Evolutionary conservation across 805 yeast genomes (phyloP).

Genomic region (Saturnispora saitoi): DNA sequence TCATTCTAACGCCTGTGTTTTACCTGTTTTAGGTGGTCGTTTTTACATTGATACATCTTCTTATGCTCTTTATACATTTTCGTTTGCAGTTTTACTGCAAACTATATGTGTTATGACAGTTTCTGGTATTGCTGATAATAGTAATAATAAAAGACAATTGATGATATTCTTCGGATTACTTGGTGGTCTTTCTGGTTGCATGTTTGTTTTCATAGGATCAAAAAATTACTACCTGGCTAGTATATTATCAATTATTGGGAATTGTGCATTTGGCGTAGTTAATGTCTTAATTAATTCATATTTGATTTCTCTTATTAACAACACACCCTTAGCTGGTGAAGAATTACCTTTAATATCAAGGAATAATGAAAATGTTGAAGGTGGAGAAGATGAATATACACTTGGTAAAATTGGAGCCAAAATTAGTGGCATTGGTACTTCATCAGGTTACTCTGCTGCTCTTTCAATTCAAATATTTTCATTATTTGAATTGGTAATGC

Average conservation of each 20-base stretch:
- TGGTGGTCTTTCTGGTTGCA: slow-evolving; percentile 49
- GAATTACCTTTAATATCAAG: background rate
- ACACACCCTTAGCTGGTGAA: slow-evolving; percentile 19
- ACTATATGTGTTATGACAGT: slow-evolving; percentile 61
- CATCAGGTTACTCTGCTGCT: slow-evolving; percentile 63
- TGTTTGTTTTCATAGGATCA: slow-evolving; percentile 32
- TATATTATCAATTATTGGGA: slow-evolving; percentile 50
- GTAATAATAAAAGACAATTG: slow-evolving; percentile 48
- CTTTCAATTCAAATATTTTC: slow-evolving; percentile 56
- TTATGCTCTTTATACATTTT: slow-evolving; percentile 65
- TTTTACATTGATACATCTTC: slow-evolving; percentile 61
- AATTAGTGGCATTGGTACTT: slow-evolving; percentile 63
- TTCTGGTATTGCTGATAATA: slow-evolving; percentile 65
- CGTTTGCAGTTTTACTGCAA: slow-evolving; percentile 64
- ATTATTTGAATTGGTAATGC: slow-evolving; percentile 33
- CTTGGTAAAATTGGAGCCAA: slow-evolving; percentile 37
- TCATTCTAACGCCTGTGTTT: slow-evolving; percentile 21
- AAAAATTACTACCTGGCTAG: slow-evolving; percentile 42
- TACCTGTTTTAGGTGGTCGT: slow-evolving; percentile 25
- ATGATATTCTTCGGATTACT: slow-evolving; percentile 47
- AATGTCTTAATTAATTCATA: slow-evolving; percentile 74
- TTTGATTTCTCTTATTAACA: slow-evolving; percentile 50
- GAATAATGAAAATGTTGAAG: background rate
- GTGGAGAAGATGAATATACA: slow-evolving; percentile 7
- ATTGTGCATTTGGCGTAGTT: slow-evolving; percentile 67